Base-by-base conservation (phyloP, 768 basidiomycete genomes). In the Leucogyrophana mollusca region DNA sequence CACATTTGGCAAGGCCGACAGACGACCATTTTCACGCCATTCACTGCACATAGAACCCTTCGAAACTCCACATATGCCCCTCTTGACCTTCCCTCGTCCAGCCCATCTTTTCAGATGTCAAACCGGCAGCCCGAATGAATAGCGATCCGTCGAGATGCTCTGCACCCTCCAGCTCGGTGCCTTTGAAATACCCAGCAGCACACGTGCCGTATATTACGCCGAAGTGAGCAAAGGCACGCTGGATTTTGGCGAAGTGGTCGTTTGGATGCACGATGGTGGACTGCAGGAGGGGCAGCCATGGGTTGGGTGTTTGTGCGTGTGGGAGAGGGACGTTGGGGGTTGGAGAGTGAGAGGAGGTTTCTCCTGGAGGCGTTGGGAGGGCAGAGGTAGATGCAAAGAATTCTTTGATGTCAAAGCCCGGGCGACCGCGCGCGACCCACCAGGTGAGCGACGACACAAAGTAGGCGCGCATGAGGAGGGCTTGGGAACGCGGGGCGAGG, bases 131-230 rank as follows among this genome's bases (percentile, higher is more conserved):
- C 40, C 80, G 62, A 17, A 81, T 51, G 57, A 86, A 86, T 35
- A 86, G 54, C 23, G 77, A 74, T 2, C 82, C 82, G 60, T 85
- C 83, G 22, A 76, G 53, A 9, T 73, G 78, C 4, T 66, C 64
- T 30, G 46, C 46, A 0, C 46, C 46, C 20, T 40, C 46, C 44
- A 83, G 58, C 48, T 74, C 71, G 20, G 41, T 40, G 8, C 21
- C 23, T 9, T 27, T 25, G 9, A 65, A 67, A 8, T 45, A 50
- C 11, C 21, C 46, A 50, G 36, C 50, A 22, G 54, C 51, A 53
- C 71, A 59, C 20, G 38, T 36, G 5, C 75, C 77, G 49, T 73
- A 79, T 38, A 71, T 27, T 6, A 46, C 41, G 1, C 61, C 65
- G 40, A 62, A 73, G 51, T 74, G 72, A n/a, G 65, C 60, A 24